These are phyloP conservation scores for Termitomyces sp. DNA, from an alignment of 768 basidiomycete genomes.

Conservation along the genomic window DNA sequence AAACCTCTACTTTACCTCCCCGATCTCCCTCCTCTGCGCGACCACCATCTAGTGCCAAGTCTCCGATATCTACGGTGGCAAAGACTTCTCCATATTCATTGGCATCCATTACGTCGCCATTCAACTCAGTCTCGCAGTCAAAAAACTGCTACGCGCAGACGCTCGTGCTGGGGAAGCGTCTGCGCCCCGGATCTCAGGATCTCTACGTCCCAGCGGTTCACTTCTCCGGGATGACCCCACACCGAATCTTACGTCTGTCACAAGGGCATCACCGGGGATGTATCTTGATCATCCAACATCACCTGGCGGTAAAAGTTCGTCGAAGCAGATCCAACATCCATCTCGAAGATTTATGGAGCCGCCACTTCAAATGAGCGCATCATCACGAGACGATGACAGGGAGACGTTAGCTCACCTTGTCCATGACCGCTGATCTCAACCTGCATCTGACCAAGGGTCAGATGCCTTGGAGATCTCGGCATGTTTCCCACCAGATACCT, in stretches of 20 bases:
- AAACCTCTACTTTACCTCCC: conserved; percentile 19
- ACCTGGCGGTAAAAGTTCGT: conserved; percentile 22
- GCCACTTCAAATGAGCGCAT: conserved; percentile 18
- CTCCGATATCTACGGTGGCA: conserved; percentile 21
- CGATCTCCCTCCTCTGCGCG: conserved; percentile 17
- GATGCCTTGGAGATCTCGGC: conserved; percentile 7
- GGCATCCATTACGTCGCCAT: conserved; percentile 39
- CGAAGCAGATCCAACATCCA: conserved; percentile 28
- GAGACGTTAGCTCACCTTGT: conserved; percentile 24
- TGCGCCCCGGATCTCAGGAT: conserved; percentile 50
- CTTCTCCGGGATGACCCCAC: conserved; percentile 21
- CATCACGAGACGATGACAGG: conserved; percentile 33
- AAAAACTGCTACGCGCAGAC: conserved; percentile 82
- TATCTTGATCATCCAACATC: conserved; percentile 20
- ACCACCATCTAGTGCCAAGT: conserved; percentile 16
- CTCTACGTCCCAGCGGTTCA: conserved; percentile 39
- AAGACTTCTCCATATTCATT: conserved; percentile 35
- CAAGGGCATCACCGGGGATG: conserved; percentile 21
- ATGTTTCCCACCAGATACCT: conserved; percentile 1
- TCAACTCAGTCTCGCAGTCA: conserved; percentile 42
- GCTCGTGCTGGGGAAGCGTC: conserved; percentile 75
- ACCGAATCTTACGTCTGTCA: conserved; percentile 7
- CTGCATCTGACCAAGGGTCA: conserved; percentile 5
- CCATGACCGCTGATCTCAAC: conserved; percentile 20
- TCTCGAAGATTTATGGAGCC: conserved; percentile 34